Percentiles rank a stretch among this genome's conserved stretches.
Conservation (phyloP, 805 yeast species). For the Dipodascopsis tothii region DNA sequence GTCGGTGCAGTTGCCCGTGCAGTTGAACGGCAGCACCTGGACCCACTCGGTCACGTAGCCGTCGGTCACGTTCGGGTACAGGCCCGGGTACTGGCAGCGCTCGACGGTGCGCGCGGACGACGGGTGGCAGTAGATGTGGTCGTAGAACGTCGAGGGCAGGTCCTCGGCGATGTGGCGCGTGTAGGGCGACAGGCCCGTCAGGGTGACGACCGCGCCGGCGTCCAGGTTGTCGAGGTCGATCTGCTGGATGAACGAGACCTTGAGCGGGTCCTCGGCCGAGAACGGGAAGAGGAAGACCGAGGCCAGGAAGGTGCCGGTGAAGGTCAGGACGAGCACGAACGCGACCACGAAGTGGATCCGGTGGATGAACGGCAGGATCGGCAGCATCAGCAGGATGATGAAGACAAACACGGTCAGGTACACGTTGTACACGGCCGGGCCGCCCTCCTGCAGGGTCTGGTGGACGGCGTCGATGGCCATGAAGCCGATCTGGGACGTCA, state of each 20-base stretch:
- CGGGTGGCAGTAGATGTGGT: constrained; percentile 6
- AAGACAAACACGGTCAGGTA: constrained; percentile 20
- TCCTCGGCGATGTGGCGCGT: constrained; percentile 45
- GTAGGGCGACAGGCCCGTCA: constrained; percentile 46
- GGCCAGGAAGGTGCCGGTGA: constrained; percentile 21
- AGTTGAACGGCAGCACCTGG: constrained; percentile 15
- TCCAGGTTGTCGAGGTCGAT: constrained; percentile 39
- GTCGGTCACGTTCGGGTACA: constrained; percentile 21
- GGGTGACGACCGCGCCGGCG: constrained; percentile 33
- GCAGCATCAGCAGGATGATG: constrained; percentile 30
- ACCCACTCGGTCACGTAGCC: constrained; percentile 21
- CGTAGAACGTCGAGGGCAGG: constrained; percentile 48
- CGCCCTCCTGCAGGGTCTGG: constrained; percentile 67
- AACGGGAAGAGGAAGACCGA: constrained; percentile 46
- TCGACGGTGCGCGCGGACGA: constrained; percentile 6
- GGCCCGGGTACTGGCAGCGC: constrained; percentile 19
- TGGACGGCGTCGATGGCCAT: constrained; percentile 55
- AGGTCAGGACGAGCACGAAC: constrained; percentile 17
- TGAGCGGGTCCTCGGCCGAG: constrained; percentile 55
- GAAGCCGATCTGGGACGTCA: constrained; percentile 49
- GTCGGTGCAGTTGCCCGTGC: constrained; percentile 13
- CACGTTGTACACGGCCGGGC: constrained; percentile 19
- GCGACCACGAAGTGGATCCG: constrained; percentile 19
- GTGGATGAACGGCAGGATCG: constrained; percentile 29
- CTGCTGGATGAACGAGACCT: constrained; percentile 60